Conservation (phyloP, 345 rosid genomes). For the Abelmoschus esculentus region DNA sequence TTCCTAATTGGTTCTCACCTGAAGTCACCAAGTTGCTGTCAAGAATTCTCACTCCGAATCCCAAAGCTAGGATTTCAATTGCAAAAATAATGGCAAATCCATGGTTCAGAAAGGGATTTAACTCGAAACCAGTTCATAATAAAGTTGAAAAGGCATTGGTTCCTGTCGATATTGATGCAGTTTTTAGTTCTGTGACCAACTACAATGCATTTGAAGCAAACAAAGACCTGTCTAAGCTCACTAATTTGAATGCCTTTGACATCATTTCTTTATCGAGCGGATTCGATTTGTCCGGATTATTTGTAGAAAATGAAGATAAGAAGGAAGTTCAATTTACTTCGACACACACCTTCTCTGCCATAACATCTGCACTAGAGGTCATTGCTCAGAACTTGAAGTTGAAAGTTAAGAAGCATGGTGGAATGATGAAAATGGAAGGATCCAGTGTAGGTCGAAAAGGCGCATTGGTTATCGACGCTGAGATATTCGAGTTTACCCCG, state of each 20-base stretch:
- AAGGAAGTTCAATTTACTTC: slow-evolving; percentile 7
- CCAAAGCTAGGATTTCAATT: slow-evolving; percentile 6
- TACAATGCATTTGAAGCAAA: slow-evolving; percentile 7
- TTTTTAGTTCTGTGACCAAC: slow-evolving; percentile 12
- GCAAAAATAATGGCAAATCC: slow-evolving; percentile 7
- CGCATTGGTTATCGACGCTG: slow-evolving; percentile 4
- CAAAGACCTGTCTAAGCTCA: slow-evolving; percentile 1
- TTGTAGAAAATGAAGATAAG: slow-evolving; percentile 2
- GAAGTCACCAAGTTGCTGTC: slow-evolving; percentile 10
- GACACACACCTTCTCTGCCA: neutral
- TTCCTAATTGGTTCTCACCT: slow-evolving; percentile 11
- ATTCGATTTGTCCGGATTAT: slow-evolving; percentile 10
- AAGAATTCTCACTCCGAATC: slow-evolving; percentile 10
- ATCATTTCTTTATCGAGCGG: slow-evolving; percentile 11
- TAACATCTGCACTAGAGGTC: slow-evolving; percentile 5
- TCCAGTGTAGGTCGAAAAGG: neutral
- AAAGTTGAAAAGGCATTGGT: slow-evolving; percentile 28
- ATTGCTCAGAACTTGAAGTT: slow-evolving; percentile 1
- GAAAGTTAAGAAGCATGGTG: neutral
- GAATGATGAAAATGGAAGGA: slow-evolving; percentile 7
- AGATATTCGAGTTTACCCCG: slow-evolving; percentile 10
- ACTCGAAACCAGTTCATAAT: slow-evolving; percentile 11
- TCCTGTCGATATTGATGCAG: slow-evolving; percentile 11
- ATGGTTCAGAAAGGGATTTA: slow-evolving; percentile 14
- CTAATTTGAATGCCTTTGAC: slow-evolving; percentile 10